Percentiles rank a stretch among this genome's conserved stretches.
Evolutionary conservation across 2,329 filamentous ascomycete species (phyloP).

Genomic region (Beauveria sp.): DNA sequence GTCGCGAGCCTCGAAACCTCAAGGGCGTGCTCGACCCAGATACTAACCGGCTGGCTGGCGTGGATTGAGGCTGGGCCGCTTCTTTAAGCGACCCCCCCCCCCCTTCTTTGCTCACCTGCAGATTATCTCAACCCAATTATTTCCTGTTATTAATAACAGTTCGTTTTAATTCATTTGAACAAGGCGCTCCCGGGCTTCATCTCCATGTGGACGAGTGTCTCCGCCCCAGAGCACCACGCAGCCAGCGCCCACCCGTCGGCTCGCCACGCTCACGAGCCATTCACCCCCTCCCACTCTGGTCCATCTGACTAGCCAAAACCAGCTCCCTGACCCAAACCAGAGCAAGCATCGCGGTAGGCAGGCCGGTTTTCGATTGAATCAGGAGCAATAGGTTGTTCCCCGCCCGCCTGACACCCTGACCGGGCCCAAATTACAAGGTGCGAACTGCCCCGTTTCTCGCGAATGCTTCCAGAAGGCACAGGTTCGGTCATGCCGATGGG

Average conservation of each 20-base stretch:
- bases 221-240: neutral
- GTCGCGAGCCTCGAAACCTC: neutral
- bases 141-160: neutral
- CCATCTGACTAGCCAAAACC: neutral
- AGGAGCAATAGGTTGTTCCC: neutral
- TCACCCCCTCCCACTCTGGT: neutral
- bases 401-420: too few species aligned
- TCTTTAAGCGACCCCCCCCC: neutral
- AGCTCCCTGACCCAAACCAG: neutral
- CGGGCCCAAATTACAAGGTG: neutral
- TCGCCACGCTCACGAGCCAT: neutral
- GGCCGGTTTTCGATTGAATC: neutral
- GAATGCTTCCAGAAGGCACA: constrained; percentile 6
- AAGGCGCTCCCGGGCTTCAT: neutral
- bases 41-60: neutral
- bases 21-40: neutral
- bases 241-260: neutral
- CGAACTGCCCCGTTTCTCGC: neutral
- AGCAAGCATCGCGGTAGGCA: neutral
- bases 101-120: neutral
- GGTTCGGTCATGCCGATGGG: constrained; percentile 2
- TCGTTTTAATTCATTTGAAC: neutral
- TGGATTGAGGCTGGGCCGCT: neutral
- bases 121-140: constrained; percentile 3
- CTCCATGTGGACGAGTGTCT: neutral